A percentile compares a stretch with the other conserved stretches of the same genome.
Evolutionary conservation across 352 stramenopile species (phyloP).

Genomic region (Elongisporangium anandrum): DNA sequence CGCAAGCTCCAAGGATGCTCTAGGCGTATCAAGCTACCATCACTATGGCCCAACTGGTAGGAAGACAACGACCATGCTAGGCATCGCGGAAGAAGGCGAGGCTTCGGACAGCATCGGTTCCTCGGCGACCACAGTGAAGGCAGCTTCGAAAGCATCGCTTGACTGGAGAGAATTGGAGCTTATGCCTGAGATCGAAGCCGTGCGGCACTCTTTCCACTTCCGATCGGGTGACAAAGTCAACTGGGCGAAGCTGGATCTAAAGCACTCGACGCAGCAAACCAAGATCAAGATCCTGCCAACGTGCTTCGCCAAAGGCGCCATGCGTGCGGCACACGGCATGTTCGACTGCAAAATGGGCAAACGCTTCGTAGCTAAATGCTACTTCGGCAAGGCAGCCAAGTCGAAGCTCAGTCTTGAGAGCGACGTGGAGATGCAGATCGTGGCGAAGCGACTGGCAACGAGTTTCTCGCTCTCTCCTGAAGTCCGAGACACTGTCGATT

Average conservation of each 20-base stretch:
- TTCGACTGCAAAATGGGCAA: conserved; percentile 24
- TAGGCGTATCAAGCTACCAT: conserved; percentile 1
- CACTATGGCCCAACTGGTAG: conserved; percentile 5
- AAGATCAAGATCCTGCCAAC: conserved; percentile 20
- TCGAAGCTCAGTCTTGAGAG: conserved; percentile 9
- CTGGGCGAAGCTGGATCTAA: conserved; percentile 21
- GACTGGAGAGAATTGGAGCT: conserved; percentile 12
- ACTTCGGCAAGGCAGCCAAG: conserved; percentile 17
- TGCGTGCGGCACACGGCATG: conserved; percentile 30
- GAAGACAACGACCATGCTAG: neutral
- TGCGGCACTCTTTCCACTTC: conserved; percentile 34
- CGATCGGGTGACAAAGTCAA: conserved; percentile 13
- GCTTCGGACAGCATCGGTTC: neutral
- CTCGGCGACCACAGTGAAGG: neutral
- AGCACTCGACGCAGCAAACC: conserved; percentile 28
- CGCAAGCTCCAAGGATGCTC: conserved; percentile 5
- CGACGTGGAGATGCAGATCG: conserved; percentile 33
- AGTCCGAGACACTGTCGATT: conserved; percentile 26
- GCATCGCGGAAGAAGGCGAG: neutral
- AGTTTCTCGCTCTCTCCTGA: conserved; percentile 23
- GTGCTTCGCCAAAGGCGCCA: conserved; percentile 31
- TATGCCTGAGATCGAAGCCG: conserved; percentile 10
- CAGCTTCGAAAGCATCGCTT: conserved; percentile 3
- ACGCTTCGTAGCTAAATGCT: conserved; percentile 32
- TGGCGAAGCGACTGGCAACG: conserved; percentile 27